These are phyloP conservation scores for Calycina herbarum DNA, from an alignment of 2,329 filamentous ascomycete genomes.

Conservation along the genomic window DNA sequence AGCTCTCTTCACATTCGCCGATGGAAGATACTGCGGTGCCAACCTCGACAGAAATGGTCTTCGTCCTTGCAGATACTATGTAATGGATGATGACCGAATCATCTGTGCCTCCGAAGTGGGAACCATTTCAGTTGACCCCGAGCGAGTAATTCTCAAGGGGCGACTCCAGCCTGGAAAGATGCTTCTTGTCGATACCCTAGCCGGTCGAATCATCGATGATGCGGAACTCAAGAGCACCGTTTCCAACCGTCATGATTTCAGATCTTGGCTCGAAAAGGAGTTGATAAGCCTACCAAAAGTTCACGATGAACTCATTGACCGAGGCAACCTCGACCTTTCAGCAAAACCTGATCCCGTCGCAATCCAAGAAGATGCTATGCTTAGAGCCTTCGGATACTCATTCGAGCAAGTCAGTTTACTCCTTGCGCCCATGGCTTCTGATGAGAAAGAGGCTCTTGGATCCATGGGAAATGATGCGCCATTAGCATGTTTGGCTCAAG, in stretches of 20 bases:
- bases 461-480: conserved; percentile 98
- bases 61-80: conserved; percentile 93
- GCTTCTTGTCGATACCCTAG: conserved; percentile 89
- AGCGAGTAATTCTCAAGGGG: conserved; percentile 88
- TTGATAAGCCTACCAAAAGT: conserved; percentile 79
- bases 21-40: conserved; percentile 94
- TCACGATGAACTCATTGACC: conserved; percentile 58
- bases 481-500: conserved; percentile 84
- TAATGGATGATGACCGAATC: conserved; percentile 94
- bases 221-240: conserved; percentile 87
- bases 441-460: conserved; percentile 94
- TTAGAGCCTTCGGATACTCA: conserved; percentile 90
- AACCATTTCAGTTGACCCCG: conserved; percentile 87
- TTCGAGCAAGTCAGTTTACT: conserved; percentile 92
- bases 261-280: conserved; percentile 82
- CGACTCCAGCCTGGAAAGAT: conserved; percentile 92
- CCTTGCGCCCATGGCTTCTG: conserved; percentile 91
- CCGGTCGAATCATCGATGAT: conserved; percentile 92
- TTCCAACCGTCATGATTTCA: conserved; percentile 83
- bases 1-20: conserved; percentile 94
- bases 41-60: conserved; percentile 96
- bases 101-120: conserved; percentile 97
- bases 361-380: conserved; percentile 79
- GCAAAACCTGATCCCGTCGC: conserved; percentile 66
- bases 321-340: conserved; percentile 62